A percentile compares a stretch with the other conserved stretches of the same genome.
phyloP scores from a whole-genome alignment of 208 protist genomes.

The Lotmaria passim region DNA sequence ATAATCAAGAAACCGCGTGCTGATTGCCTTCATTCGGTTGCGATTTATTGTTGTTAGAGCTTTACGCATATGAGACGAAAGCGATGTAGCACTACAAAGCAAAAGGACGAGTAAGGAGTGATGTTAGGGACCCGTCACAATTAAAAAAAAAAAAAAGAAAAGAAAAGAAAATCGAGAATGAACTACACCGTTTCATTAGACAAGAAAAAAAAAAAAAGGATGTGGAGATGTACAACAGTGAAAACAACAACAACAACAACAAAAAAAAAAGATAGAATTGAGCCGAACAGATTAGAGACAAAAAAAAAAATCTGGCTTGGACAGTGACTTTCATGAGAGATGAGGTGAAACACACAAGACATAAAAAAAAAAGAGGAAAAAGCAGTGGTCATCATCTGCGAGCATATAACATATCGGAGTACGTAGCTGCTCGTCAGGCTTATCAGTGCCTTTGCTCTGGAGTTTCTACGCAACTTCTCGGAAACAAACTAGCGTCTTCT shows the following conservation, averaged over 20 bases:
- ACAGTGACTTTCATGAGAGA: background rate
- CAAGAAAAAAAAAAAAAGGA: background rate
- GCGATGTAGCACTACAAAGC: too few relatives aligned
- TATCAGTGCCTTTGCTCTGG: background rate
- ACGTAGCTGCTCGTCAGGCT: background rate
- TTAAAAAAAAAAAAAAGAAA: too few relatives aligned
- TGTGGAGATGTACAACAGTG: background rate
- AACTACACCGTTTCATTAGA: background rate
- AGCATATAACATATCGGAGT: conserved; percentile 5
- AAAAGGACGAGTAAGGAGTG: too few relatives aligned
- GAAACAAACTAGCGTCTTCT: background rate
- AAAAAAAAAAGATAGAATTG: conserved; percentile 9
- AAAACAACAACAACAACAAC: background rate
- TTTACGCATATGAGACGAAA: too few relatives aligned
- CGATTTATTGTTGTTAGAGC: too few relatives aligned
- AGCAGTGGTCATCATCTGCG: background rate
- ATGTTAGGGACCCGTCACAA: too few relatives aligned
- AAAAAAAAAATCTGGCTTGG: conserved; percentile 5
- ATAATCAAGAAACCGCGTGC: too few relatives aligned
- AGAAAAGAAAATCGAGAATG: too few relatives aligned
- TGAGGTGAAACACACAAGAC: background rate
- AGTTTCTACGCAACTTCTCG: too few relatives aligned
- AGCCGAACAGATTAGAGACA: too few relatives aligned
- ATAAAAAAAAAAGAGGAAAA: background rate
- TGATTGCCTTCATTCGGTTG: too few relatives aligned